phyloP scores from a whole-genome alignment of 306 rosid species.

The Sicyos edulis region DNA sequence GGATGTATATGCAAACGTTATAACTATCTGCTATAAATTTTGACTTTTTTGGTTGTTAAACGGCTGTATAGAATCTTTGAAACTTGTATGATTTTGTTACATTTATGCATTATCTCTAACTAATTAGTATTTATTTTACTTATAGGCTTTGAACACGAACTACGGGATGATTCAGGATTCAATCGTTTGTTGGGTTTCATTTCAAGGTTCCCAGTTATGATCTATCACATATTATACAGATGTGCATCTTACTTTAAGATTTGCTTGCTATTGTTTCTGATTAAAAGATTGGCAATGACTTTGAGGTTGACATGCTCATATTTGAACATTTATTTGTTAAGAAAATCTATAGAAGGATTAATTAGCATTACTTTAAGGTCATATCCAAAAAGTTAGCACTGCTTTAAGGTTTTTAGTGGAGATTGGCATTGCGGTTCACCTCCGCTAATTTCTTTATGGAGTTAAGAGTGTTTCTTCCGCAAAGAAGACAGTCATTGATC shows the following conservation, averaged over 20 bases:
- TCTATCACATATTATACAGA: background rate
- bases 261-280: constrained; percentile 1
- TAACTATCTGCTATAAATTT: no score
- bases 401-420: background rate
- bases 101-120: constrained; percentile 7
- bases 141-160: constrained; percentile 60
- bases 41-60: background rate
- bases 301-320: background rate
- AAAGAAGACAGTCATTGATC: background rate
- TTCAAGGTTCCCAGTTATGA: constrained; percentile 47
- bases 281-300: background rate
- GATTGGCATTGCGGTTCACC: background rate
- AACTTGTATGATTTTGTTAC: constrained; percentile 17
- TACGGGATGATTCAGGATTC: constrained; percentile 80
- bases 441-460: background rate
- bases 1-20: no score
- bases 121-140: constrained; percentile 19
- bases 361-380: constrained; percentile 3
- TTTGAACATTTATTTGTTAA: background rate
- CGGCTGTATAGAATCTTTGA: background rate
- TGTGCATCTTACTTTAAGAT: background rate
- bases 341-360: background rate
- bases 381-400: background rate
- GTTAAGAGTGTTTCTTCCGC: background rate
- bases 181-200: constrained; percentile 81